Base-by-base conservation (phyloP, 2,329 filamentous ascomycete species). In the Fusarium annulatum region DNA sequence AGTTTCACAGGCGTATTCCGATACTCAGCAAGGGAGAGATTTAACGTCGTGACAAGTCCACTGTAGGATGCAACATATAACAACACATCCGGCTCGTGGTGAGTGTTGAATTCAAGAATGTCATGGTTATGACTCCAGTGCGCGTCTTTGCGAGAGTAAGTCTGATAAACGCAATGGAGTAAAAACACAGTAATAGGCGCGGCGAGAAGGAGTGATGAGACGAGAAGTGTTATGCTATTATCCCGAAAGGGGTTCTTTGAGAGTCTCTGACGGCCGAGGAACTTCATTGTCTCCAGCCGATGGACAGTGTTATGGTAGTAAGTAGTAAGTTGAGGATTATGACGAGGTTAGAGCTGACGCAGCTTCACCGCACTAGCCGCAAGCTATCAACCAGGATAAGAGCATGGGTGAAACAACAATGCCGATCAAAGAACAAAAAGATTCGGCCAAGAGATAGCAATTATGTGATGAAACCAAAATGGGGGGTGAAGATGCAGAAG, bases 31-130 rank as follows among this genome's bases (percentile, higher is more conserved):
- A 56, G 36, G 2, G 79, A 83, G 64, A 87, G 78, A 68, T 85
- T 82, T 57, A 88, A 81, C n/a, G 85, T 86, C 26, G 85, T 86
- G 71, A 88, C 77, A 51, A 80, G 82, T 64, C 86, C 86, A 65
- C 81, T 81, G 79, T 88, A 88, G 11, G 86, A 87, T 2, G 86
- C 80, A 53, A 85, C 85, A 76, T 86, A 87, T 64, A 88, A 82
- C 9, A 75, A 34, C 18, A 42, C 55, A 34, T 21, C 33, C 14
- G 67, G 45, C 21, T 62, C 45, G 8, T 28, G 33, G 19, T 69
- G 59, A 3, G 51, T 18, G 33, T 33, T n/a, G 14, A 41, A 38
- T 21, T 46, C 39, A n/a, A 38, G 15, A 18, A 64, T 49, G n/a
- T 56, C 58, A 62, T 71, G 62, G 30, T 36, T 38, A 28, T 71